These are phyloP conservation scores for Xylaria sp. DNA, from an alignment of 495 filamentous ascomycete genomes.

Conservation along the genomic window DNA sequence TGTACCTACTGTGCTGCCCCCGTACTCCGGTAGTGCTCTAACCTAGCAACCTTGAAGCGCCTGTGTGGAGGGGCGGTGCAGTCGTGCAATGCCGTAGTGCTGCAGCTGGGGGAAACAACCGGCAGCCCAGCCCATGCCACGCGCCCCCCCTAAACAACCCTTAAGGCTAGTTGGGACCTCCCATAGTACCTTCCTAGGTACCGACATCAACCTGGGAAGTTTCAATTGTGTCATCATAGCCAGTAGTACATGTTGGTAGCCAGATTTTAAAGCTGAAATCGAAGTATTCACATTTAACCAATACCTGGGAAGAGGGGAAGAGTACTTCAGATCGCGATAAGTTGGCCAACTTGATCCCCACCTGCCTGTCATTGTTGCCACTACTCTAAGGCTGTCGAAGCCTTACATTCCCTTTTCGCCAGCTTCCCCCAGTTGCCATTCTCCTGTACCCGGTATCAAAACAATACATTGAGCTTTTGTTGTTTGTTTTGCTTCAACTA, in stretches of 20 bases:
- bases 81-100: slow-evolving; percentile 3
- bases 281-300: background rate
- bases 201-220: background rate
- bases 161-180: too few relatives aligned
- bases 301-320: background rate
- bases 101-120: slow-evolving; percentile 12
- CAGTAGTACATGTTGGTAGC: background rate
- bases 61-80: slow-evolving; percentile 19
- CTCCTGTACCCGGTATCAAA: background rate
- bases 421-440: background rate
- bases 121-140: background rate
- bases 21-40: slow-evolving; percentile 1
- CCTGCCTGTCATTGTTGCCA: slow-evolving; percentile 6
- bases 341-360: background rate
- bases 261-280: background rate
- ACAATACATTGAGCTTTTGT: background rate
- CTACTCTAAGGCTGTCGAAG: background rate
- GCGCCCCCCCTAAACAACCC: background rate
- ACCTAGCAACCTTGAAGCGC: background rate
- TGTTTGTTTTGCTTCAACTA: background rate
- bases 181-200: background rate
- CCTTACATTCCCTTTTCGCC: background rate
- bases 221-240: background rate
- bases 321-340: background rate
- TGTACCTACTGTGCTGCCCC: background rate